phyloP scores from a whole-genome alignment of 352 stramenopile genomes.

The Paralagenidium karlingii region DNA sequence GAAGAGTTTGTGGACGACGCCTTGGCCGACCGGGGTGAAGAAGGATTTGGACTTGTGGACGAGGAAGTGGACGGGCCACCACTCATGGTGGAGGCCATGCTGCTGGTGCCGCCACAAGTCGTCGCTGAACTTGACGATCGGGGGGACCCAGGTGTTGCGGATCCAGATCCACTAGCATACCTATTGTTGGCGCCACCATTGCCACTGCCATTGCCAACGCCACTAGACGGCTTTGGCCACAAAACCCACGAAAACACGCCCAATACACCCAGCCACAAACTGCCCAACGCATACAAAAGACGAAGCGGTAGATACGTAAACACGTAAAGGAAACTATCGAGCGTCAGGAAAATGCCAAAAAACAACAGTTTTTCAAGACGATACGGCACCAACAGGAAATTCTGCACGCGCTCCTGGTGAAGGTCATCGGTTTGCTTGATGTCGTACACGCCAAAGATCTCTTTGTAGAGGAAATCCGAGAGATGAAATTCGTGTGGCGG shows the following conservation, averaged over 20 bases:
- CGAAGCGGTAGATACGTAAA: constrained; percentile 93
- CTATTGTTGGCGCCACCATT: too few relatives aligned
- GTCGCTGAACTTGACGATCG: too few relatives aligned
- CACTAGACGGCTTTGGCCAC: neutral
- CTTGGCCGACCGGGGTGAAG: too few relatives aligned
- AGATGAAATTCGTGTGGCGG: constrained; percentile 41
- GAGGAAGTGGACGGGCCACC: too few relatives aligned
- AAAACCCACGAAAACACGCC: neutral
- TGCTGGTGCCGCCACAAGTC: too few relatives aligned
- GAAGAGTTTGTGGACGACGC: too few relatives aligned
- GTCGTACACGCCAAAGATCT: constrained; percentile 74
- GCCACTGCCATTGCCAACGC: too few relatives aligned
- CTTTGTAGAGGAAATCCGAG: constrained; percentile 73
- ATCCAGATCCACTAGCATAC: too few relatives aligned
- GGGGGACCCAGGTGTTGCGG: too few relatives aligned
- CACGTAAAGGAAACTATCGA: constrained; percentile 97
- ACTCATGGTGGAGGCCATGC: too few relatives aligned
- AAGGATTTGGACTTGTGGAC: neutral
- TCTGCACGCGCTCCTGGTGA: constrained; percentile 69
- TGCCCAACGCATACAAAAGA: constrained; percentile 74
- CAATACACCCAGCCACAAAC: constrained; percentile 4
- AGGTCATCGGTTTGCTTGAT: constrained; percentile 61
- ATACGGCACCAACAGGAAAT: constrained; percentile 65
- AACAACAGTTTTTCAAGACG: constrained; percentile 76
- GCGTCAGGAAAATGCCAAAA: constrained; percentile 91